These are phyloP conservation scores for Trebouxia sp. DNA, from an alignment of 139 green algal genomes.

Conservation along the genomic window DNA sequence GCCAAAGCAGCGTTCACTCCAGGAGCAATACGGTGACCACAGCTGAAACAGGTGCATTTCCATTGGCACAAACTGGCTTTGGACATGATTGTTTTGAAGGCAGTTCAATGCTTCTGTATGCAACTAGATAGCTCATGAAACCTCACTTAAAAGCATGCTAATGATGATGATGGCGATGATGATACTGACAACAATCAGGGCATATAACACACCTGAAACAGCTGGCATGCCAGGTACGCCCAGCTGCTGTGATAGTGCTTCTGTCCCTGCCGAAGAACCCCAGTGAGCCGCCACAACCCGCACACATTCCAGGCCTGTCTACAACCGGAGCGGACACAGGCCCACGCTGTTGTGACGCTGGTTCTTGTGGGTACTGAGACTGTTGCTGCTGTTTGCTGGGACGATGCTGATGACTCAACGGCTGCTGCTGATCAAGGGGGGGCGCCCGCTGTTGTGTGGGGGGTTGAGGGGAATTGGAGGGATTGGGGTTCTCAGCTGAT, in stretches of 20 bases:
- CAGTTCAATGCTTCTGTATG: no score
- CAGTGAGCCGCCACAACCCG: background rate
- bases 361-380: conserved; percentile 20
- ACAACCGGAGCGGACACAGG: background rate
- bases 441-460: background rate
- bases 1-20: no score
- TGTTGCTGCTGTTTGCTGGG: background rate
- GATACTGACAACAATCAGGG: no score
- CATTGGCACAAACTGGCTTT: no score
- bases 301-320: background rate
- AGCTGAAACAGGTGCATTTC: no score
- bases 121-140: no score
- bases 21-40: no score
- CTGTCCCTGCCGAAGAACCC: no score
- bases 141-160: no score
- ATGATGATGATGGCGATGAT: no score
- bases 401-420: conserved; percentile 37
- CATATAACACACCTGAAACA: conserved; percentile 60
- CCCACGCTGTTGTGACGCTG: background rate
- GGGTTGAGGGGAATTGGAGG: background rate
- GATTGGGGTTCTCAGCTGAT: background rate
- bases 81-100: no score
- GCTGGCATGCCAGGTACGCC: conserved; percentile 51
- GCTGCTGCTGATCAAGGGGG: background rate
- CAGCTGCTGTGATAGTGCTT: conserved; percentile 32